Evolutionary conservation across 306 rosid species (phyloP).

Genomic region (Prunus armeniaca): DNA sequence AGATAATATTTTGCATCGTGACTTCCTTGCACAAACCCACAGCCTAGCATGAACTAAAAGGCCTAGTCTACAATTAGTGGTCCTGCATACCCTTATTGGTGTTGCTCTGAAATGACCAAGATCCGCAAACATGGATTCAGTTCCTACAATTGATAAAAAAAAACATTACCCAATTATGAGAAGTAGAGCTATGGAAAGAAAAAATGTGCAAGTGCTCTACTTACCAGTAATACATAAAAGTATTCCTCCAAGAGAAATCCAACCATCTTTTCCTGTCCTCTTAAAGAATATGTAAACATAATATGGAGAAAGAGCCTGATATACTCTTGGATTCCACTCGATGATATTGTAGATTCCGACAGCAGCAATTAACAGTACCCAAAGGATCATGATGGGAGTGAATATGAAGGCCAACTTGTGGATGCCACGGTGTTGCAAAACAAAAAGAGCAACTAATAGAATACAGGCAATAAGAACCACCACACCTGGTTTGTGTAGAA

Average conservation of each 20-base stretch:
- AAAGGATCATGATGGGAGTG: constrained; percentile 66
- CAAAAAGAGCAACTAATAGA: constrained; percentile 59
- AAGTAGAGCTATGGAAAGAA: constrained; percentile 16
- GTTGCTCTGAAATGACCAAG: constrained; percentile 63
- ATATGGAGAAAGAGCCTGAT: constrained; percentile 80
- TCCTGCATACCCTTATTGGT: constrained; percentile 68
- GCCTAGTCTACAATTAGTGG: constrained; percentile 22
- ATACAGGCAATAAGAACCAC: constrained; percentile 59
- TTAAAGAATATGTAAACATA: constrained; percentile 64
- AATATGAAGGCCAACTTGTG: constrained; percentile 69
- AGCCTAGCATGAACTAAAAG: constrained; percentile 17
- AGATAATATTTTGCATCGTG: not conserved
- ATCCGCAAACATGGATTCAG: constrained; percentile 80
- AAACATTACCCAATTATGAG: constrained; percentile 12
- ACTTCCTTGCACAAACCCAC: constrained; percentile 14
- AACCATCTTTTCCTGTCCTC: constrained; percentile 73
- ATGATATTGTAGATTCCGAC: constrained; percentile 75
- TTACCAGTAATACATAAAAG: constrained; percentile 74
- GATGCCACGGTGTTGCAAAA: constrained; percentile 85
- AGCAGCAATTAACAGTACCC: constrained; percentile 60
- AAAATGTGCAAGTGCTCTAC: constrained; percentile 1
- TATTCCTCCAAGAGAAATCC: constrained; percentile 75
- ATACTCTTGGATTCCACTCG: constrained; percentile 71
- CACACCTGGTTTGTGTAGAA: constrained; percentile 45
- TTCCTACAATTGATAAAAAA: constrained; percentile 54